A percentile compares a stretch with the other conserved stretches of the same genome.
phyloP scores from a whole-genome alignment of 1,284 basidiomycete species.

The Fistulinella cinereoalba region DNA sequence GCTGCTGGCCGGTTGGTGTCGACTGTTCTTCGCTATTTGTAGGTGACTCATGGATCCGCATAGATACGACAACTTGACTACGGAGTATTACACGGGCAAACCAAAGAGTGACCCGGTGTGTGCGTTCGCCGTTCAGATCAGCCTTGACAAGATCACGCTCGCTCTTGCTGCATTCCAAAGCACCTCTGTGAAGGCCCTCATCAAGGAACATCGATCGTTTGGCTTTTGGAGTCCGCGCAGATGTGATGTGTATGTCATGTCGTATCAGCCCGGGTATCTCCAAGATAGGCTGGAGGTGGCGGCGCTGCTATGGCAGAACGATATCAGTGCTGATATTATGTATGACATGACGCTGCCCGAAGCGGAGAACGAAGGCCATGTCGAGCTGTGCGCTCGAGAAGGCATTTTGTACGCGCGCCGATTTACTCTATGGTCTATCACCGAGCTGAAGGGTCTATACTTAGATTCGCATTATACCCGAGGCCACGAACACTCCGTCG shows the following conservation, averaged over 20 bases:
- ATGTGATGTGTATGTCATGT: constrained; percentile 83
- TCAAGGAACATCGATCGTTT: constrained; percentile 80
- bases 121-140: constrained; percentile 76
- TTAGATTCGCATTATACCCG: constrained; percentile 70
- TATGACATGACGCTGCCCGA: constrained; percentile 70
- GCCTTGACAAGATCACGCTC: constrained; percentile 75
- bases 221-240: constrained; percentile 85
- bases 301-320: constrained; percentile 74
- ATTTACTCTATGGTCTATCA: neutral
- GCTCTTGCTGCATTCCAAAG: constrained; percentile 72
- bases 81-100: constrained; percentile 57
- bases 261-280: constrained; percentile 72
- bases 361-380: constrained; percentile 58
- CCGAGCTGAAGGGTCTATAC: constrained; percentile 1
- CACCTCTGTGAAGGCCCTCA: constrained; percentile 61
- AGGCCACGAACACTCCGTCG: constrained; percentile 55
- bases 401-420: constrained; percentile 64
- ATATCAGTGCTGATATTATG: constrained; percentile 85
- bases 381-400: constrained; percentile 67
- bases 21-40: neutral
- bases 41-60: neutral
- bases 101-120: constrained; percentile 52
- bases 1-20: constrained; percentile 69
- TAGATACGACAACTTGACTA: constrained; percentile 76
- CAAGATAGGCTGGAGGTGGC: constrained; percentile 78